Evolutionary conservation across 768 basidiomycete species (phyloP), one percentile per base, ranked within the genome.

Genomic region (Mycena metata): DNA sequence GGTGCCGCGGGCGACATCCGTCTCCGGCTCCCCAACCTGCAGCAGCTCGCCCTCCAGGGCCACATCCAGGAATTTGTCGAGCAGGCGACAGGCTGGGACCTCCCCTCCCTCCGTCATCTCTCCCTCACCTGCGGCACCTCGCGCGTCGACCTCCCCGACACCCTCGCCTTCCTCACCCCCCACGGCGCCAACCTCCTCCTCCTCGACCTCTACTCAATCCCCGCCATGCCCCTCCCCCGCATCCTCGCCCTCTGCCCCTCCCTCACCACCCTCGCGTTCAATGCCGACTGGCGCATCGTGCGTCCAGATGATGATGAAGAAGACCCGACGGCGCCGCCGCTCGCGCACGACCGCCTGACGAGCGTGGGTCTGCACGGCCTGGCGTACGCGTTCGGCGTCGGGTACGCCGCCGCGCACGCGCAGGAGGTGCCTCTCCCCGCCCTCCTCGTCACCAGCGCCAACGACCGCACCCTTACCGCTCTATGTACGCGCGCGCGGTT

Each of bases 301-400:
- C 72, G 23, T 19, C 64, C 45, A 41, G 66, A 81, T 56, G 73
- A 74, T 54, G 75, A 79, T 43, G 71, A 79, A 76, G 67, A 83
- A 79, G 66, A 74, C 77, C 35, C 77, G n/a, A 51, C 8, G 90
- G 11, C 83, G 85, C 12, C 80, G 83, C 61, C 80, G 79, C 12
- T 90, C 91, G 3, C 92, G 91, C 67, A 74, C 78, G 12, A 84
- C 84, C 46, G 49, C 49, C 86, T 94, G 68, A 83, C 76, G 0
- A 84, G 86, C 43, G 86, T 94, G 35, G 92, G 92, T 0, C 82
- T 92, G 17, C 90, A 94, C 71, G 90, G 91, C 11, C 83, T 93
- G 12, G 78, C 84, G 59, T 84, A 89, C 67, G 91, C 92, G 0
- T 94, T 94, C 72, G 90, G 90, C 1, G 89, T 88, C 9, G 90